Evolutionary conservation across 2,329 filamentous ascomycete genomes (phyloP).

Genomic region (Ascochyta clinopodiicola): DNA sequence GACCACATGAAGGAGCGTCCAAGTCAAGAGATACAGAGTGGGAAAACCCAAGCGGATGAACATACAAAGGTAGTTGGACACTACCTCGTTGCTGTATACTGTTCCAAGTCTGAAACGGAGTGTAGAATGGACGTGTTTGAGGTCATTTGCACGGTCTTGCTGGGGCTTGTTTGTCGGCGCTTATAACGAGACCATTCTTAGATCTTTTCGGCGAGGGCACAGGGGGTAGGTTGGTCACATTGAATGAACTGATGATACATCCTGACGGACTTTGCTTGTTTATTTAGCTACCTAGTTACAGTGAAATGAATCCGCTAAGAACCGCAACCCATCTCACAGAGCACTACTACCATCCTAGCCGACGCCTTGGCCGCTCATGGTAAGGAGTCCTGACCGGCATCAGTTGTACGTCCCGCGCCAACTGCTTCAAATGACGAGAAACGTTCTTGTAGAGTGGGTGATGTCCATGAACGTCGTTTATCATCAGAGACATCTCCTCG

Average conservation of each 20-base stretch:
- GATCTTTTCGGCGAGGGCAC: neutral
- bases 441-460: neutral
- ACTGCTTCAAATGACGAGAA: neutral
- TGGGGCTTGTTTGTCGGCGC: neutral
- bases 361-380: neutral
- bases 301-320: neutral
- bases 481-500: constrained; percentile 2
- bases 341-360: neutral
- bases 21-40: neutral
- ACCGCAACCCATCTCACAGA: neutral
- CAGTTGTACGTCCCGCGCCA: constrained; percentile 3
- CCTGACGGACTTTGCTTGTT: neutral
- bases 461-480: neutral
- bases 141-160: neutral
- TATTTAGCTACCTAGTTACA: neutral
- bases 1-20: neutral
- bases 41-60: neutral
- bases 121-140: neutral
- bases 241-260: too few species aligned
- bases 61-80: neutral
- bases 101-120: neutral
- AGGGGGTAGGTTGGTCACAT: too few species aligned
- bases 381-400: neutral
- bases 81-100: neutral
- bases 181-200: neutral